Evolutionary conservation across 495 filamentous ascomycete genomes (phyloP).

Genomic region (Platismatia glauca): DNA sequence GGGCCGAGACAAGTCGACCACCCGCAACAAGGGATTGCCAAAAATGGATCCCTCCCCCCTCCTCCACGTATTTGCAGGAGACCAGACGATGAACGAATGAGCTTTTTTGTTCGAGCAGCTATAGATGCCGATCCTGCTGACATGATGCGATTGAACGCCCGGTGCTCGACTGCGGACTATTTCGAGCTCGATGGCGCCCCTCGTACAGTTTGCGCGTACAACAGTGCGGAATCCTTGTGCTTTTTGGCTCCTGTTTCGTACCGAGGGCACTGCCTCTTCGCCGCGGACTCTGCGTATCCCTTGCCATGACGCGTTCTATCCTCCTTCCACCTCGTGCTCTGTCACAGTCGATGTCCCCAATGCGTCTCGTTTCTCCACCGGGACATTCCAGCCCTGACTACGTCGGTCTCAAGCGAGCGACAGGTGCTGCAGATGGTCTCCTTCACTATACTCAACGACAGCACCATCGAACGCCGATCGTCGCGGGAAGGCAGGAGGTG

Average conservation of each 20-base stretch:
- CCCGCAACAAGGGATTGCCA: background rate
- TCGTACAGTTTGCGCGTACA: background rate
- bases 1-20: background rate
- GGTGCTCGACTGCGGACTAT: background rate
- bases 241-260: background rate
- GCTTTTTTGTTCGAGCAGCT: background rate
- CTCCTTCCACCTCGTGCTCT: background rate
- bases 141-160: background rate
- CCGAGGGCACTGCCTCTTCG: background rate
- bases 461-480: background rate
- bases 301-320: background rate
- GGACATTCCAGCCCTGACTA: background rate
- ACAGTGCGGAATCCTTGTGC: background rate
- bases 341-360: background rate
- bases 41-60: background rate
- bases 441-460: constrained; percentile 9
- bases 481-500: constrained; percentile 9
- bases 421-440: constrained; percentile 7
- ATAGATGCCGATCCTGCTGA: background rate
- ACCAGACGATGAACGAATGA: background rate
- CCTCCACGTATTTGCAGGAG: background rate
- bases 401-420: background rate
- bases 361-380: background rate
- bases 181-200: background rate
- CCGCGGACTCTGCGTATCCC: background rate